These are phyloP conservation scores for Verticillium longisporum DNA, from an alignment of 2,329 filamentous ascomycete species.

Conservation along the genomic window DNA sequence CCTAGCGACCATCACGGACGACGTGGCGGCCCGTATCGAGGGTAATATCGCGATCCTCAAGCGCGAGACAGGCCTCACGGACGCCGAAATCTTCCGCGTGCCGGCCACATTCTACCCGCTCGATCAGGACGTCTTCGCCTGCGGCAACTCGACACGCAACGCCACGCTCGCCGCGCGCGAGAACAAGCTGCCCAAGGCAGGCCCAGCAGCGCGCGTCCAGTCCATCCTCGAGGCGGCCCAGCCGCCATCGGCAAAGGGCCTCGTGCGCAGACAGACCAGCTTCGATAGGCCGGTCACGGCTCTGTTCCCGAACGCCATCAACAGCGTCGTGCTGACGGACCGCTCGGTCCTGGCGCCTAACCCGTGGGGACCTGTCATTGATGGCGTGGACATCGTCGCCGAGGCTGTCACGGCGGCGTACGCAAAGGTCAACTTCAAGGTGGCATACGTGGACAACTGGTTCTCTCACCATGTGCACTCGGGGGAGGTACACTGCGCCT, in stretches of 20 bases:
- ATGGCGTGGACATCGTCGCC: constrained; percentile 18
- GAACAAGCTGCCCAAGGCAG: neutral
- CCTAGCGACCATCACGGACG: neutral
- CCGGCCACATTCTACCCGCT: constrained; percentile 9
- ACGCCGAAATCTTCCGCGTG: constrained; percentile 15
- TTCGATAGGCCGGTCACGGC: constrained; percentile 3
- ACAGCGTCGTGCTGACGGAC: constrained; percentile 11
- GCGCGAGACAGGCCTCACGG: constrained; percentile 10
- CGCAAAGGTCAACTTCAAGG: constrained; percentile 10
- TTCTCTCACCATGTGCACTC: constrained; percentile 13
- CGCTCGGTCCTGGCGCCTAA: constrained; percentile 12
- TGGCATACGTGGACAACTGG: constrained; percentile 19
- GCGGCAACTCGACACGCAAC: neutral
- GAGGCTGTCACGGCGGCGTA: constrained; percentile 15
- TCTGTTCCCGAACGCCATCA: constrained; percentile 14
- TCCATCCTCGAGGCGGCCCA: neutral
- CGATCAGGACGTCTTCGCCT: neutral
- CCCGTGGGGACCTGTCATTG: constrained; percentile 19
- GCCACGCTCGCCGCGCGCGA: neutral
- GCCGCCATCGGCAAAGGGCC: neutral
- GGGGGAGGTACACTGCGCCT: constrained; percentile 21
- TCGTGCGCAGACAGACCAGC: neutral
- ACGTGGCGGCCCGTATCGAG: neutral
- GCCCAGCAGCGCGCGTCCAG: neutral
- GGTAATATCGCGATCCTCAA: constrained; percentile 8